These are phyloP conservation scores for Claviceps cyperi DNA, from an alignment of 2,329 filamentous ascomycete genomes.

Conservation along the genomic window DNA sequence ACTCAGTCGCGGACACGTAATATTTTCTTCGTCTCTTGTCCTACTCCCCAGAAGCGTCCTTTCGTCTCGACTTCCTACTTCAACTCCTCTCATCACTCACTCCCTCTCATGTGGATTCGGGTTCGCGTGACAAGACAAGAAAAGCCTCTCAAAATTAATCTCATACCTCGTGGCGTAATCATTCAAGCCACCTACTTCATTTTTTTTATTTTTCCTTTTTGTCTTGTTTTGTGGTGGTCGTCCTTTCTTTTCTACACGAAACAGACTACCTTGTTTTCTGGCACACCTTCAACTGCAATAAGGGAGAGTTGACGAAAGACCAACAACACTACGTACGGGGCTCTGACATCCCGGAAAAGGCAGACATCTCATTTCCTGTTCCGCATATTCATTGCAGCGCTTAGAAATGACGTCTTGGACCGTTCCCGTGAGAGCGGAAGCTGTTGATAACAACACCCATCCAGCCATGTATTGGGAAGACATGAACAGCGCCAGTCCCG, in stretches of 20 bases:
- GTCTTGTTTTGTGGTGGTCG: background rate
- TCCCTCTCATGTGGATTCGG: background rate
- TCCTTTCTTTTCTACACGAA: background rate
- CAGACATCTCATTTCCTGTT: too few species aligned
- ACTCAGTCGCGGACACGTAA: background rate
- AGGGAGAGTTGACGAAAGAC: background rate
- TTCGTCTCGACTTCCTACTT: background rate
- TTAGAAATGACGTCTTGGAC: constrained; percentile 22
- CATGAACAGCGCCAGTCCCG: constrained; percentile 15
- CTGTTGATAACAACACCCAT: constrained; percentile 20
- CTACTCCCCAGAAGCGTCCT: background rate
- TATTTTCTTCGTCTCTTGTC: background rate
- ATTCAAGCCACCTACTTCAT: too few species aligned
- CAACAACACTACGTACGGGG: background rate
- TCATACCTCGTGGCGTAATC: background rate
- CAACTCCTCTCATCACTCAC: background rate
- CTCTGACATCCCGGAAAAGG: background rate
- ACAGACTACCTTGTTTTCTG: background rate
- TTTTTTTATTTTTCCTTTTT: background rate
- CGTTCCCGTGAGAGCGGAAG: constrained; percentile 19
- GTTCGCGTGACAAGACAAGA: background rate
- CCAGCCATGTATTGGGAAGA: constrained; percentile 22
- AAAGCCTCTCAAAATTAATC: background rate
- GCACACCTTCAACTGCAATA: background rate
- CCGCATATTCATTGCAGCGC: too few species aligned